Evolutionary conservation across 148 eudicot genomes (phyloP).

Genomic region (Selenicereus undatus): DNA sequence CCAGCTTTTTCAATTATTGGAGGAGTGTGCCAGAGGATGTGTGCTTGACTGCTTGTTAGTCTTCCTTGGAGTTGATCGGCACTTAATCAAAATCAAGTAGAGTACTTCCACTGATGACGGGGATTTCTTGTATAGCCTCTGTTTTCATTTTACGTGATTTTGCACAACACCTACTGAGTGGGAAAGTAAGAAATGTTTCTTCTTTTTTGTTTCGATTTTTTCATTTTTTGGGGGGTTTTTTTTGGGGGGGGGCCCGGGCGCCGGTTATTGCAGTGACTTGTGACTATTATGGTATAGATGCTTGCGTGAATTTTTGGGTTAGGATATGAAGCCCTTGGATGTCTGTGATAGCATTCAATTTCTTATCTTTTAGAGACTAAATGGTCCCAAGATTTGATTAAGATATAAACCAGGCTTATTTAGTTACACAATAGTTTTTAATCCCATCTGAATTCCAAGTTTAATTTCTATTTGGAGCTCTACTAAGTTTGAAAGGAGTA

Average conservation of each 20-base stretch:
- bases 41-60: neutral
- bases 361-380: neutral
- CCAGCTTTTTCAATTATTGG: neutral
- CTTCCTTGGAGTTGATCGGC: neutral
- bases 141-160: neutral
- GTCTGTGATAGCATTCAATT: neutral
- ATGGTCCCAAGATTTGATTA: neutral
- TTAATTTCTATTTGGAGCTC: neutral
- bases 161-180: neutral
- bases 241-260: neutral
- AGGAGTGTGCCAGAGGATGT: neutral
- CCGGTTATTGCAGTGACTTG: neutral
- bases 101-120: neutral
- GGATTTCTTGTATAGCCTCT: neutral
- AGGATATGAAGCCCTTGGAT: neutral
- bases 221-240: neutral
- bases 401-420: neutral
- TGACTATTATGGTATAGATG: neutral
- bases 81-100: neutral
- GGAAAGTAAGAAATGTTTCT: neutral
- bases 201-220: neutral
- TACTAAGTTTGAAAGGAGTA: neutral
- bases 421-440: neutral
- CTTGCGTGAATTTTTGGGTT: too few relatives aligned
- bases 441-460: neutral